Evolutionary conservation across 257 asterid species (phyloP).

Genomic region (Solanum pennellii): DNA sequence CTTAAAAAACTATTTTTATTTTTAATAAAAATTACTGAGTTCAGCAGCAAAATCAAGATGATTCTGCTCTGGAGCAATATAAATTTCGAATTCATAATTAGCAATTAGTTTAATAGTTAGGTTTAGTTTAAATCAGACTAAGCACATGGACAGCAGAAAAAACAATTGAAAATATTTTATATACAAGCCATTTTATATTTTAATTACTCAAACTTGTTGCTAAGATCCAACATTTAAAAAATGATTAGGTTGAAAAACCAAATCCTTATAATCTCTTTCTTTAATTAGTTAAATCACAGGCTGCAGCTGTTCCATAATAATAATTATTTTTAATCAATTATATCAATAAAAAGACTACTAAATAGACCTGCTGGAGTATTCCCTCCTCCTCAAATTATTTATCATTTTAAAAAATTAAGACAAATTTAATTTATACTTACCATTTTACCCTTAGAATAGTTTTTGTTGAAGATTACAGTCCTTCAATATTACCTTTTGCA

Average conservation of each 20-base stretch:
- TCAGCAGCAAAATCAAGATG: background rate
- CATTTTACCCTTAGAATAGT: background rate
- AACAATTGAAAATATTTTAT: background rate
- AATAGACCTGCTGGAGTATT: background rate
- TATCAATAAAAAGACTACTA: background rate
- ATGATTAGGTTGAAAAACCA: background rate
- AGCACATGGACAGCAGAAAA: background rate
- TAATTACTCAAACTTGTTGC: background rate
- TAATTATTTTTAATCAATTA: too few relatives aligned
- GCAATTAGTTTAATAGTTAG: background rate
- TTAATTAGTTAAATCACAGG: background rate
- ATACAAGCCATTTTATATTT: background rate
- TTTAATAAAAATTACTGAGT: background rate
- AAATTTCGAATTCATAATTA: background rate
- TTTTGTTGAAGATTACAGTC: background rate
- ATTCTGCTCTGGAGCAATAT: background rate
- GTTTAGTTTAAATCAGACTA: background rate
- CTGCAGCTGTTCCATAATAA: background rate
- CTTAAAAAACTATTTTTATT: background rate
- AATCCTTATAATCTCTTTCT: background rate
- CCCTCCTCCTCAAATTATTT: background rate
- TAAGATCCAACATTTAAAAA: background rate
- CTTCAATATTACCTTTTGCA: too few relatives aligned
- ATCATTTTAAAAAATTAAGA: background rate
- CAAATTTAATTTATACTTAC: background rate